A percentile compares a stretch with the other conserved stretches of the same genome.
phyloP scores from a whole-genome alignment of 2,329 filamentous ascomycete species.

The Colletotrichum cordylinicola region DNA sequence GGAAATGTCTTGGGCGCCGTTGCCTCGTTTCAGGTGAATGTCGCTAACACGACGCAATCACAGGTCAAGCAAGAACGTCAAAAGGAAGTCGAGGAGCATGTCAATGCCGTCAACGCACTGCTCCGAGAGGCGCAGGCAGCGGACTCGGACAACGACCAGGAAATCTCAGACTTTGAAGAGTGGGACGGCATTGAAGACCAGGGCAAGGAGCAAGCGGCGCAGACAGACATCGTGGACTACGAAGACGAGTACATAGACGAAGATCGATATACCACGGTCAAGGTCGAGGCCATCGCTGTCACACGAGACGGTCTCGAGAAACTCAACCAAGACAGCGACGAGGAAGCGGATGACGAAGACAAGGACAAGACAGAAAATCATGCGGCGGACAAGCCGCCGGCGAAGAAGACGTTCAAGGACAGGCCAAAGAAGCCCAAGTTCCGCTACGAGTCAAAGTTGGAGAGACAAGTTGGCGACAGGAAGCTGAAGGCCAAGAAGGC shows the following conservation, averaged over 20 bases:
- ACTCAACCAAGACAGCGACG: conserved; percentile 36
- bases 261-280: conserved; percentile 94
- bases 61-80: conserved; percentile 86
- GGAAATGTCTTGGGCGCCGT: neutral
- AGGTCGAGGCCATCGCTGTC: conserved; percentile 85
- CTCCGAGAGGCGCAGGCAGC: conserved; percentile 66
- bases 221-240: conserved; percentile 67
- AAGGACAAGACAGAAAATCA: conserved; percentile 27
- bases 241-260: conserved; percentile 97
- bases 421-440: conserved; percentile 75
- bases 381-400: conserved; percentile 32
- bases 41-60: neutral
- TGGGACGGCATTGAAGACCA: conserved; percentile 71
- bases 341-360: conserved; percentile 27
- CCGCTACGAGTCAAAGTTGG: conserved; percentile 87
- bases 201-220: conserved; percentile 42
- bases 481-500: conserved; percentile 71
- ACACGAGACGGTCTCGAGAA: conserved; percentile 75
- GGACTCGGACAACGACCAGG: conserved; percentile 43
- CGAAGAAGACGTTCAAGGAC: conserved; percentile 66
- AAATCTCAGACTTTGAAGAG: conserved; percentile 50
- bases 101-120: conserved; percentile 75
- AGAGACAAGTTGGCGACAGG: conserved; percentile 75
- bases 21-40: neutral
- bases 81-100: conserved; percentile 81